Evolutionary conservation across 345 rosid genomes (phyloP).

Genomic region (Gossypium rotundifolium): DNA sequence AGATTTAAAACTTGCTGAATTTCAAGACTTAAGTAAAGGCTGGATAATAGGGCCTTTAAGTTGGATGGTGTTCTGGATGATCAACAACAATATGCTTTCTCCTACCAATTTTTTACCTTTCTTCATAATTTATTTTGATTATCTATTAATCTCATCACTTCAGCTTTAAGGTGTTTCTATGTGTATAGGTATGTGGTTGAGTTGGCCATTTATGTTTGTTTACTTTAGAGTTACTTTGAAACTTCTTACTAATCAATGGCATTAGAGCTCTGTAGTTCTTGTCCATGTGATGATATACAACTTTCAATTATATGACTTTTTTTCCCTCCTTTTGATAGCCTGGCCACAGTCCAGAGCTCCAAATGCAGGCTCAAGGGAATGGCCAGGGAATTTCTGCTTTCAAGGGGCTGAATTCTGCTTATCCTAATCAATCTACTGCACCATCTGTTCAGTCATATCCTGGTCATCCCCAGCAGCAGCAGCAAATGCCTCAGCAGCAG

Average conservation of each 20-base stretch:
- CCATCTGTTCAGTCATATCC: conserved; percentile 58
- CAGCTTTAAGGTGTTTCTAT: neutral
- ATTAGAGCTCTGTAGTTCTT: neutral
- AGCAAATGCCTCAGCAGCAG: conserved; percentile 59
- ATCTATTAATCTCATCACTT: neutral
- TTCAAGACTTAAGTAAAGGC: neutral
- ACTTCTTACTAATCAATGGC: neutral
- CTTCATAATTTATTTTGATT: neutral
- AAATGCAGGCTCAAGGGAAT: conserved; percentile 73
- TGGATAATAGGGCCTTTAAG: neutral
- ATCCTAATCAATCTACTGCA: conserved; percentile 63
- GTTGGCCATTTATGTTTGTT: neutral
- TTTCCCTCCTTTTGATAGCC: conserved; percentile 36
- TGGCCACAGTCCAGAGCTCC: conserved; percentile 46
- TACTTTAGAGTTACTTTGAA: neutral
- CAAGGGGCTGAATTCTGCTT: conserved; percentile 60
- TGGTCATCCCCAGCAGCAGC: conserved; percentile 59
- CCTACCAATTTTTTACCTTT: neutral
- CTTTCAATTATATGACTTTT: neutral
- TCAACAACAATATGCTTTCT: neutral
- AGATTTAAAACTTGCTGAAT: neutral
- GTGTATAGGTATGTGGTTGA: neutral
- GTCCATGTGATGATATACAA: neutral
- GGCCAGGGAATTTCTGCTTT: conserved; percentile 40
- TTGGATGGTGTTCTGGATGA: neutral